phyloP scores from a whole-genome alignment of 2,329 filamentous ascomycete species.

The Plectosphaerella cucumerina region DNA sequence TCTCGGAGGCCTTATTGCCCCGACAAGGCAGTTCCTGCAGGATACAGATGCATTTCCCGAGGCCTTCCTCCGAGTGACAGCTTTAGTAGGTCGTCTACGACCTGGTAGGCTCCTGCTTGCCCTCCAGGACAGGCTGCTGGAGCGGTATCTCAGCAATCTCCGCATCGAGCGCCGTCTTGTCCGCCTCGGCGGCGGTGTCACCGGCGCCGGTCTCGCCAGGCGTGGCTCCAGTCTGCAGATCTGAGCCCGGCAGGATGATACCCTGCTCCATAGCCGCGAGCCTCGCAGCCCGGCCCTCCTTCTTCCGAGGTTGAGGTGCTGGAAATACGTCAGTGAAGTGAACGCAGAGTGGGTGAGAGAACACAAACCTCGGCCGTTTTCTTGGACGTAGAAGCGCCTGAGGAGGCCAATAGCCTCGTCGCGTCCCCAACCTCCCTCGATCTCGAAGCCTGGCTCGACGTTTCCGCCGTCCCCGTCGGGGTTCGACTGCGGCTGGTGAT shows the following conservation, averaged over 20 bases:
- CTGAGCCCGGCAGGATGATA: neutral
- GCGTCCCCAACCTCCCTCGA: constrained; percentile 81
- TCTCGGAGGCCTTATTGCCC: too few species aligned
- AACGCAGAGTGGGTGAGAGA: neutral
- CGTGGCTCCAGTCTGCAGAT: neutral
- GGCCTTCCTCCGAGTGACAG: too few species aligned
- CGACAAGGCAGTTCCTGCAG: too few species aligned
- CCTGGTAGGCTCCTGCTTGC: neutral
- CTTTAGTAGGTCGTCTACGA: too few species aligned
- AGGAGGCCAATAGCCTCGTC: constrained; percentile 92
- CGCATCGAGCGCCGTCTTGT: constrained; percentile 1
- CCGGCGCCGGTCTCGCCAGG: neutral
- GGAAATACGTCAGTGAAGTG: constrained; percentile 11
- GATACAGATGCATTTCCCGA: too few species aligned
- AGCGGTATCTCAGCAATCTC: neutral
- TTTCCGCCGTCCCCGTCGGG: constrained; percentile 56
- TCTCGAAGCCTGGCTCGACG: constrained; percentile 74
- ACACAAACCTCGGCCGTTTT: constrained; percentile 80
- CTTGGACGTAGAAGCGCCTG: constrained; percentile 93
- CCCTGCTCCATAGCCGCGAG: constrained; percentile 38
- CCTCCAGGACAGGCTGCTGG: neutral
- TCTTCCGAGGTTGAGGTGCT: constrained; percentile 51
- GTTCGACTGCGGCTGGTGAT: constrained; percentile 9
- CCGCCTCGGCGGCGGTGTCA: neutral
- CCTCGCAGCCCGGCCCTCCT: constrained; percentile 50